A percentile compares a stretch with the other conserved stretches of the same genome.
Conservation (phyloP, 805 yeast genomes). For the Groenewaldozyma tartarivorans region DNA sequence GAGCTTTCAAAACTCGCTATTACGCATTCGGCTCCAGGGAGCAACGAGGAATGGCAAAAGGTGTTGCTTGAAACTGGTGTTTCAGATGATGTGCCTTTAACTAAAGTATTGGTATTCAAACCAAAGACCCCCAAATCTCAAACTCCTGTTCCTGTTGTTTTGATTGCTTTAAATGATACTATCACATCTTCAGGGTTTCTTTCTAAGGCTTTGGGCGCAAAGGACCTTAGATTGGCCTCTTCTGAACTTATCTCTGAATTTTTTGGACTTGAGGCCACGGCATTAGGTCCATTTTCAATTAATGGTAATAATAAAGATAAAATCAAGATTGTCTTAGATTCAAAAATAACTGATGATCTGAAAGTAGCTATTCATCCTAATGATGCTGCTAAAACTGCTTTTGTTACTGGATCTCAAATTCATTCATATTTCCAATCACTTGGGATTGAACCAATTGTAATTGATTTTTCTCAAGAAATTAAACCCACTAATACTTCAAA, state of each 20-base stretch:
- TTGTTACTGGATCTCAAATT: conserved; percentile 30
- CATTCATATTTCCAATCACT: conserved; percentile 38
- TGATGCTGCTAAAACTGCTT: conserved; percentile 25
- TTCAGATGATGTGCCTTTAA: conserved; percentile 14
- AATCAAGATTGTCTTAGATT: conserved; percentile 51
- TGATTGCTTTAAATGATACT: conserved; percentile 64
- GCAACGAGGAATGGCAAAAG: conserved; percentile 15
- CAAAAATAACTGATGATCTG: conserved; percentile 32
- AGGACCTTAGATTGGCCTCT: conserved; percentile 83
- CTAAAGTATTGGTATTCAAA: conserved; percentile 77
- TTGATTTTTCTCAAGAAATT: conserved; percentile 28
- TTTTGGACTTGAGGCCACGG: conserved; percentile 43
- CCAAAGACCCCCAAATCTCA: conserved; percentile 85
- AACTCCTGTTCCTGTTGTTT: conserved; percentile 67
- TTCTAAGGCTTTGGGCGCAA: conserved; percentile 58
- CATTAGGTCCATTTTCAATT: conserved; percentile 20
- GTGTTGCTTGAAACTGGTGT: conserved; percentile 6
- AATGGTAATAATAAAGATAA: conserved; percentile 42
- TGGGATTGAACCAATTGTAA: conserved; percentile 35
- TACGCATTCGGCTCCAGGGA: conserved; percentile 13
- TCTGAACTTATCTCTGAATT: conserved; percentile 65
- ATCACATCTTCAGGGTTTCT: conserved; percentile 57
- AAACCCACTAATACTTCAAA: conserved; percentile 35
- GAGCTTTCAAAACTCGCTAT: no score
- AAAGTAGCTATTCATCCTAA: conserved; percentile 22